Percentiles rank a stretch among this genome's conserved stretches.
Conservation (phyloP, 2,329 filamentous ascomycete genomes). For the Mycosphaerella sp. region DNA sequence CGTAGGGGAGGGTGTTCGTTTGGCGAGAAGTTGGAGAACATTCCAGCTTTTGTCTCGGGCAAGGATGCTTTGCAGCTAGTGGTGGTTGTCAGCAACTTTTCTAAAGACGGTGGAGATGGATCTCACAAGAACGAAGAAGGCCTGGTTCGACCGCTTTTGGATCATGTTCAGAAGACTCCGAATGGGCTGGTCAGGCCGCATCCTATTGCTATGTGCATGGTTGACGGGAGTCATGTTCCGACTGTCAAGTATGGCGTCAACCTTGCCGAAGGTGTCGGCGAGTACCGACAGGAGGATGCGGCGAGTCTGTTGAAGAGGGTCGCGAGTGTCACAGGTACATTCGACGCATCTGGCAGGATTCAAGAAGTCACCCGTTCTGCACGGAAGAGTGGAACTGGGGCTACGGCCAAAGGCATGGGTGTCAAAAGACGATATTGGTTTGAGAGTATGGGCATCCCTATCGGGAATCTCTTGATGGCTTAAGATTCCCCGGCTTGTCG, state of each 20-base stretch:
- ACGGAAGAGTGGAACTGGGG: background rate
- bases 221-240: constrained; percentile 49
- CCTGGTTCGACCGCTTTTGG: constrained; percentile 64
- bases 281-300: background rate
- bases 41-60: constrained; percentile 63
- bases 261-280: background rate
- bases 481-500: no score
- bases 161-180: constrained; percentile 65
- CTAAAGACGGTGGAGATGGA: background rate
- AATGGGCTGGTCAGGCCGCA: constrained; percentile 63
- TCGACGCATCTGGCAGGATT: constrained; percentile 18
- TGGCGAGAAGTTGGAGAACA: constrained; percentile 71
- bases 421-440: constrained; percentile 73
- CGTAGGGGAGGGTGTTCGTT: constrained; percentile 80
- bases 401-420: constrained; percentile 53
- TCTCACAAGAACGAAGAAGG: constrained; percentile 14
- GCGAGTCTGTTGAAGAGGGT: constrained; percentile 52
- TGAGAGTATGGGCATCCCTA: constrained; percentile 69
- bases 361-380: constrained; percentile 6
- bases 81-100: constrained; percentile 62
- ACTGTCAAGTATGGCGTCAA: constrained; percentile 17
- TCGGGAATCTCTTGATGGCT: constrained; percentile 59
- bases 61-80: constrained; percentile 64
- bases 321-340: constrained; percentile 31
- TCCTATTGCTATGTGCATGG: constrained; percentile 76